Percentiles rank a stretch among this genome's conserved stretches.
phyloP scores from a whole-genome alignment of 139 green algal species.

The Pleodorina starrii region DNA sequence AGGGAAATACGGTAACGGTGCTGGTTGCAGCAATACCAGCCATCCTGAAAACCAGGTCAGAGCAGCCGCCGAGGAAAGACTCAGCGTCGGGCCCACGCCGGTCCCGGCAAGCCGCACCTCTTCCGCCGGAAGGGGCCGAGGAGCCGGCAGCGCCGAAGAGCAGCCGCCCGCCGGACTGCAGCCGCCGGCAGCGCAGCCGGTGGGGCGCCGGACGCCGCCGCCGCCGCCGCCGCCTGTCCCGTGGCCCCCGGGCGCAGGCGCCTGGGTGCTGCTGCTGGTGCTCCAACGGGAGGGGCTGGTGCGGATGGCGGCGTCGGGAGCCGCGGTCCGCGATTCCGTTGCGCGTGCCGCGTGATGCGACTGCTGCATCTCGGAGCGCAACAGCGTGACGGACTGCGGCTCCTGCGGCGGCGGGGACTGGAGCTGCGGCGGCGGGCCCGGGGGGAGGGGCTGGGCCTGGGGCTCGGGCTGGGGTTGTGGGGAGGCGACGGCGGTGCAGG shows the following conservation, averaged over 20 bases:
- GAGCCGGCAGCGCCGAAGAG: not conserved
- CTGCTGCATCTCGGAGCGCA: not conserved
- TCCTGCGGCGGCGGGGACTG: not conserved
- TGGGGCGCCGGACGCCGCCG: not conserved
- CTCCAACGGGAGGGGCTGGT: not conserved
- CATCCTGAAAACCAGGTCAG: too few relatives aligned
- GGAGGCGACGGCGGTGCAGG: not conserved
- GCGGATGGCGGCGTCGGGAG: not conserved
- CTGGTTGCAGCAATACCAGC: too few relatives aligned
- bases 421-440: not conserved
- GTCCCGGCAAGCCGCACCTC: not conserved
- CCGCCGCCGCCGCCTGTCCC: too few relatives aligned
- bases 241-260: not conserved
- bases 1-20: too few relatives aligned
- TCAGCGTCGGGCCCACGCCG: too few relatives aligned
- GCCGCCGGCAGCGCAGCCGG: not conserved
- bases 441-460: not conserved
- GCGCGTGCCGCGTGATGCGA: too few relatives aligned
- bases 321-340: not conserved
- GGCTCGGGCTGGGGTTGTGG: not conserved
- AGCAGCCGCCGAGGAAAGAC: too few relatives aligned
- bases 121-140: not conserved
- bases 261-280: not conserved
- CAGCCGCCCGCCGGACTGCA: not conserved
- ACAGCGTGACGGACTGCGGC: not conserved